Evolutionary conservation across 306 rosid species (phyloP), one percentile per base, ranked within the genome.

Genomic region (Castanospermum australe): DNA sequence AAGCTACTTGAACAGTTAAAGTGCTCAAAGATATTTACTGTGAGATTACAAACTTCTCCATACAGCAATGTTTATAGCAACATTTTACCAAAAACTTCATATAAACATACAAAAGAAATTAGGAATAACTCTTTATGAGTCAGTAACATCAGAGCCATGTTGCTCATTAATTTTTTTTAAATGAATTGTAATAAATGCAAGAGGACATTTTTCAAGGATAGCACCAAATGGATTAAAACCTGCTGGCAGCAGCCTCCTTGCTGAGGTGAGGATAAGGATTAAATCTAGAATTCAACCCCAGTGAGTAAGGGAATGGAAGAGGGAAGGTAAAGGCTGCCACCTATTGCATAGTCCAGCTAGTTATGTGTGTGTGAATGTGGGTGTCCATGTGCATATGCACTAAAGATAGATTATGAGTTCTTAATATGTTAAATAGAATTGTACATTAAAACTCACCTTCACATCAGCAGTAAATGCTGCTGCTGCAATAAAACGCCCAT

Each of bases 391-490:
- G 6, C 36, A 20, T 48, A 18, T 9, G 30, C 51, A 38, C 14
- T 4, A 55, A 50, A 78, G 32, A 66, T 32, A 73, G 2, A 63
- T 17, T 36, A 69, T 18, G 30, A 73, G 42, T 33, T 67, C 38
- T 21, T 35, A 52, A 73, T 73, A 41, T 61, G 39, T 44, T 48
- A 69, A 14, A 61, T 15, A 77, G 47, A 20, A 25, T 25, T 50
- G 14, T 8, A 20, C 64, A 83, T 21, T 72, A 67, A 60, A 24
- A 30, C 33, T 76, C 51, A 93, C 99, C 94, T 96, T 96, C 78
- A 96, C 99, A 63, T 96, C 99, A 51, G 98, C 98, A 63, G 99
- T 96, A 88, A 96, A 96, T 38, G 99, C 99, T 67, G 99, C 99
- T 12, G 99, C 98, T 30, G 99, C 99, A 90, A 96, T 86, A 83